These are phyloP conservation scores for Penicillium maclennaniae DNA, from an alignment of 495 filamentous ascomycete genomes.

Conservation along the genomic window DNA sequence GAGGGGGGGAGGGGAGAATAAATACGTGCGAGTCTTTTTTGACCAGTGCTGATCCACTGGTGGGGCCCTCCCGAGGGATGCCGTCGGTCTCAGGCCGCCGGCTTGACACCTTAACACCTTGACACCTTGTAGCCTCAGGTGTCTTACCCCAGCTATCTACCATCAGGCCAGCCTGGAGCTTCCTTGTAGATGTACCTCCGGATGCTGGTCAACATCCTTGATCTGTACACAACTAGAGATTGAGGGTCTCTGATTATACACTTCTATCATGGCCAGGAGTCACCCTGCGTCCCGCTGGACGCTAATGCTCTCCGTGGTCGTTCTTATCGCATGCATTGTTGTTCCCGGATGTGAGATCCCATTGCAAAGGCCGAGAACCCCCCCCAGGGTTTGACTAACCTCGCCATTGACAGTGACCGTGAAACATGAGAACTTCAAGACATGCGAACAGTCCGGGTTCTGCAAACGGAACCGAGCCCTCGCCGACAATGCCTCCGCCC, in stretches of 20 bases:
- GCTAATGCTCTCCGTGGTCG: conserved; percentile 39
- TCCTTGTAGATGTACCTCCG: conserved; percentile 27
- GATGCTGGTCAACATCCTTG: conserved; percentile 33
- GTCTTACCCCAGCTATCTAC: conserved; percentile 31
- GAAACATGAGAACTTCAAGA: conserved; percentile 96
- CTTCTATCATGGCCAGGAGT: conserved; percentile 36
- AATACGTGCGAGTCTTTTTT: conserved; percentile 24
- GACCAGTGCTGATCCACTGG: conserved; percentile 13
- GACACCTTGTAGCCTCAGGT: conserved; percentile 23
- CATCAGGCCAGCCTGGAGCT: conserved; percentile 44
- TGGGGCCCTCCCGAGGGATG: conserved; percentile 28
- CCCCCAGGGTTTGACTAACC: conserved; percentile 3
- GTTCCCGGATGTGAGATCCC: conserved; percentile 35
- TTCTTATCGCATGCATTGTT: conserved; percentile 39
- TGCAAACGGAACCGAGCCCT: conserved; percentile 89
- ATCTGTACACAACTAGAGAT: conserved; percentile 19
- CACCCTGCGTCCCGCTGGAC: conserved; percentile 57
- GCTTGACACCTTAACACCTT: conserved; percentile 16
- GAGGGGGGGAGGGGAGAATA: conserved; percentile 34
- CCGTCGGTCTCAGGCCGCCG: conserved; percentile 5
- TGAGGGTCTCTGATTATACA: conserved; percentile 38
- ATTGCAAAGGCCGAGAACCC: background rate
- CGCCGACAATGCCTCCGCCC: conserved; percentile 67
- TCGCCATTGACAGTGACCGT: conserved; percentile 58
- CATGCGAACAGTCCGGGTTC: conserved; percentile 90